Base-by-base conservation (phyloP, 106 monocot species). In the Apostasia ramifera region DNA sequence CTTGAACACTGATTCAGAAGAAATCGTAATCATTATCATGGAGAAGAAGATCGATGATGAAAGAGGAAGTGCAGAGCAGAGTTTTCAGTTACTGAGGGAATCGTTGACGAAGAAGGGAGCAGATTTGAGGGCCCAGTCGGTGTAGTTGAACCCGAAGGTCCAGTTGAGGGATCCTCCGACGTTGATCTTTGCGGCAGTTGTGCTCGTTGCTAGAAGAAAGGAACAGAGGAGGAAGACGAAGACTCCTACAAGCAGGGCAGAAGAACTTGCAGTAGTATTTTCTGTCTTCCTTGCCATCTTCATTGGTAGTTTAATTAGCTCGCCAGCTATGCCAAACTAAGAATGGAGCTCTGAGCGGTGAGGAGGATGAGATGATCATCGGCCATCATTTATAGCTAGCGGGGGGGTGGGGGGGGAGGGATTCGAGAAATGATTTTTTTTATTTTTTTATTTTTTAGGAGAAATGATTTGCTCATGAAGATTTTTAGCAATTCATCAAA, bases 1-100 rank as follows among this genome's bases (percentile, higher is more conserved):
- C 80, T 73, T 83, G 69, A 89, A 89, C 60, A 89, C 89, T 89
- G 67, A 1, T 43, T 15, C 5, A 56, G 14, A 11, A 53, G 53
- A 53, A 53, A 11, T 53, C 13, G 2, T 53, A 0, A 0, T 53
- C 13, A 2, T 8, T 10, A 11, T 0, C 9, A 13, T 11, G 9
- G 12, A 53, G 9, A 3, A 53, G 6, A 6, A 9, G 13, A 53
- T 11, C 13, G 2, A 53, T 8, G 13, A 9, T 53, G 6, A 8
- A 13, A 53, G 9, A 53, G 9, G 9, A 53, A 53, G 13, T 12
- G 51, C 9, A 51, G 9, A 51, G 6, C 6, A 5, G 9, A 9
- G 9, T 51, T 5, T 4, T 5, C 9, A 51, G 9, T 51, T 51
- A 81, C 76, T 76, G 6, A 82, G 47, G 45, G 68, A 65, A 52